Evolutionary conservation across 108 stramenopile species (phyloP).

Genomic region (Skeletonema menzelii): DNA sequence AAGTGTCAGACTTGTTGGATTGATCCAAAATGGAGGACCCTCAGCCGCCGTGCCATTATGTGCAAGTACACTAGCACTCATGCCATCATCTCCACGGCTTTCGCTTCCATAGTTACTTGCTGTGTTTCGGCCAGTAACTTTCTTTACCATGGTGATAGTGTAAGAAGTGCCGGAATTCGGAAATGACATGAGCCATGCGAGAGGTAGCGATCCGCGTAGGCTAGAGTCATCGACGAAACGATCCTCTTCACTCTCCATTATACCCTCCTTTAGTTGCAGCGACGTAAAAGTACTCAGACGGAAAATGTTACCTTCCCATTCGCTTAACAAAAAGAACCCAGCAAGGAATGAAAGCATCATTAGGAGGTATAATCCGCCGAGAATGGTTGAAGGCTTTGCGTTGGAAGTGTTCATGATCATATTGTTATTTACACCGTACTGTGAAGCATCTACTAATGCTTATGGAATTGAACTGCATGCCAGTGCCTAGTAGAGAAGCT

Average conservation of each 20-base stretch:
- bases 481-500: too few relatives aligned
- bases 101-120: slow-evolving; percentile 75
- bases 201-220: background rate
- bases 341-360: background rate
- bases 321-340: background rate
- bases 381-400: background rate
- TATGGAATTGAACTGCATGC: too few relatives aligned
- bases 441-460: too few relatives aligned
- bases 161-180: slow-evolving; percentile 82
- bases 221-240: background rate
- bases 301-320: background rate
- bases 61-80: slow-evolving; percentile 12
- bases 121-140: slow-evolving; percentile 50
- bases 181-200: slow-evolving; percentile 62
- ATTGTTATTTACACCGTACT: background rate
- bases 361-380: background rate
- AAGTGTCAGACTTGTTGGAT: background rate
- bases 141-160: slow-evolving; percentile 58
- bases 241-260: background rate
- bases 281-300: background rate
- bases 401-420: background rate
- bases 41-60: background rate
- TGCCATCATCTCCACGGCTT: slow-evolving; percentile 15
- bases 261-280: background rate
- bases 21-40: slow-evolving; percentile 28